Conservation (phyloP, 495 filamentous ascomycete genomes). For the Amphirosellinia nigrospora region DNA sequence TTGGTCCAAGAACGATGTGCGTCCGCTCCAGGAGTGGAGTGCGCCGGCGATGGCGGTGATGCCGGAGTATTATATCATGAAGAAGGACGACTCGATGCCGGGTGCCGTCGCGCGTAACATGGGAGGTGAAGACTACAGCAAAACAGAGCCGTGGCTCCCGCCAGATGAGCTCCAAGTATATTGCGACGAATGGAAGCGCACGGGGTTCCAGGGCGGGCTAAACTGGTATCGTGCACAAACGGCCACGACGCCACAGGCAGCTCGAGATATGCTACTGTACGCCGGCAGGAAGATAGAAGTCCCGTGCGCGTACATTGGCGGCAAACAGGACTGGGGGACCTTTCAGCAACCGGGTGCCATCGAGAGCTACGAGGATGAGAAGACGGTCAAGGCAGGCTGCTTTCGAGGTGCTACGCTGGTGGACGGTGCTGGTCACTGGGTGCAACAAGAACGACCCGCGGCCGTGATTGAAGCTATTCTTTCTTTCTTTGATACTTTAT, state of each 20-base stretch:
- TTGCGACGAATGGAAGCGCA: slow-evolving; percentile 64
- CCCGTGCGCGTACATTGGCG: slow-evolving; percentile 64
- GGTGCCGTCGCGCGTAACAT: slow-evolving; percentile 59
- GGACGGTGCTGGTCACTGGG: slow-evolving; percentile 69
- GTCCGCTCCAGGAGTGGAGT: slow-evolving; percentile 59
- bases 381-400: slow-evolving; percentile 44
- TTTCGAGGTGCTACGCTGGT: slow-evolving; percentile 59
- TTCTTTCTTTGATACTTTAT: slow-evolving; percentile 45
- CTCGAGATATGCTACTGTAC: slow-evolving; percentile 62
- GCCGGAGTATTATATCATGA: slow-evolving; percentile 76
- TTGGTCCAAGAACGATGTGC: slow-evolving; percentile 61
- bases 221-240: slow-evolving; percentile 73
- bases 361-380: slow-evolving; percentile 61
- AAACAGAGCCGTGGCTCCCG: slow-evolving; percentile 57
- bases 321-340: slow-evolving; percentile 68
- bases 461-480: slow-evolving; percentile 58
- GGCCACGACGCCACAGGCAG: slow-evolving; percentile 47
- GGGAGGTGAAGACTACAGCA: slow-evolving; percentile 50
- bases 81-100: slow-evolving; percentile 61
- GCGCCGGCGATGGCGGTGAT: slow-evolving; percentile 61
- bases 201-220: slow-evolving; percentile 72
- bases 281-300: slow-evolving; percentile 68
- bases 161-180: slow-evolving; percentile 65
- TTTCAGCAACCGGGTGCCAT: slow-evolving; percentile 70
- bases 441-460: slow-evolving; percentile 68